Conservation (phyloP, 2,329 filamentous ascomycete species). For the Arthrobotrys iridis region DNA sequence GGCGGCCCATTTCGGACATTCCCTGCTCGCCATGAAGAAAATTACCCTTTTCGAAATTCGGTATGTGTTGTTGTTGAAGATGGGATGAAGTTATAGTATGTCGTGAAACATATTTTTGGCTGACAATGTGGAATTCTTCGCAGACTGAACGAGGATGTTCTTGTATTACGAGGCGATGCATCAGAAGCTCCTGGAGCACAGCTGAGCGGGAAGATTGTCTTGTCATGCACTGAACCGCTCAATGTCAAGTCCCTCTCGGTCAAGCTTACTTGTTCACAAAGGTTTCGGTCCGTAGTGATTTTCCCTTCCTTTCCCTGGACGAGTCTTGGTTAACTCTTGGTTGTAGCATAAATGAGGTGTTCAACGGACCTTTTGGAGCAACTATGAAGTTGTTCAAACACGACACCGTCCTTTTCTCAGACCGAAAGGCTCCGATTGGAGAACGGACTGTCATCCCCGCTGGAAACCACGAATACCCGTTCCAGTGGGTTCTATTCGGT, state of each 20-base stretch:
- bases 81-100: not conserved
- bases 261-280: constrained; percentile 75
- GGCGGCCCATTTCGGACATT: constrained; percentile 31
- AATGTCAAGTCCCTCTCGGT: constrained; percentile 78
- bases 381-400: constrained; percentile 73
- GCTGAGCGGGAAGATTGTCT: constrained; percentile 76
- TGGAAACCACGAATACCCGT: constrained; percentile 86
- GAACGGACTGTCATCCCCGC: constrained; percentile 71
- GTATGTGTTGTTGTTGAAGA: constrained; percentile 49
- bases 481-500: constrained; percentile 77
- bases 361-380: constrained; percentile 69
- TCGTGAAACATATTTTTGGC: constrained; percentile 9
- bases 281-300: constrained; percentile 70
- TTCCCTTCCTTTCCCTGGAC: constrained; percentile 56
- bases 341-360: constrained; percentile 65
- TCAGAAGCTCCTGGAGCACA: constrained; percentile 79
- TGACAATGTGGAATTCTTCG: constrained; percentile 43
- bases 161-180: constrained; percentile 79
- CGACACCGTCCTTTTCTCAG: constrained; percentile 70
- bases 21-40: constrained; percentile 38
- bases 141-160: constrained; percentile 80
- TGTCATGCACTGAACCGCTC: constrained; percentile 75
- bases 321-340: constrained; percentile 61
- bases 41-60: constrained; percentile 58
- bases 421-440: constrained; percentile 64